Percentiles rank a stretch among this genome's conserved stretches.
These are phyloP conservation scores for Harringtonia lauricola DNA, from an alignment of 2,329 filamentous ascomycete species.

Conservation along the genomic window DNA sequence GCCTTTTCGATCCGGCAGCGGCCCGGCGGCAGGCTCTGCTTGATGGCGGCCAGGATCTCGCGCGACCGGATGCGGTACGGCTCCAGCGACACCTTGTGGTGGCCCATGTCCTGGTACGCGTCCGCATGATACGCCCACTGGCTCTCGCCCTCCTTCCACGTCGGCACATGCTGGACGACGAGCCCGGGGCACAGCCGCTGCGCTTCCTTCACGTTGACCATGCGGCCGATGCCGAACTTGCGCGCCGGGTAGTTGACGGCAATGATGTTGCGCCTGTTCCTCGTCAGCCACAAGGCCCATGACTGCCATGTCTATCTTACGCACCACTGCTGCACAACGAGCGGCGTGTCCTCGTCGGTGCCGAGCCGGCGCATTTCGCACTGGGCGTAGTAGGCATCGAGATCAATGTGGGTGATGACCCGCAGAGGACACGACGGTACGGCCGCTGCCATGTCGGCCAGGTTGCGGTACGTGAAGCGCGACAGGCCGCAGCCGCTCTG, in stretches of 20 bases:
- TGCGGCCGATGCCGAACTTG: slow-evolving; percentile 65
- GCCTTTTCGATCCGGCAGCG: slow-evolving; percentile 72
- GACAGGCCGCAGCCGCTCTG: slow-evolving; percentile 38
- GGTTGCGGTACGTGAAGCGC: slow-evolving; percentile 74
- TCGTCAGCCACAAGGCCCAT: too few relatives aligned
- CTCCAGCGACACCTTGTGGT: slow-evolving; percentile 89
- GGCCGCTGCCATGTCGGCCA: slow-evolving; percentile 63
- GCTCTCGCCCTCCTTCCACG: slow-evolving; percentile 84
- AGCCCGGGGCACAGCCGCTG: slow-evolving; percentile 77
- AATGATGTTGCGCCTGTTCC: slow-evolving; percentile 79
- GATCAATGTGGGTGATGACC: slow-evolving; percentile 82
- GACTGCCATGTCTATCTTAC: background rate
- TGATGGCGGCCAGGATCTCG: slow-evolving; percentile 69
- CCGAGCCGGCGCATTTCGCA: slow-evolving; percentile 86
- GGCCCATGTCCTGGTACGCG: slow-evolving; percentile 66
- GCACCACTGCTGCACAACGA: slow-evolving; percentile 89
- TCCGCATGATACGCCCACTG: slow-evolving; percentile 87
- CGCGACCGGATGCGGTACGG: slow-evolving; percentile 80
- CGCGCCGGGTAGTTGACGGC: slow-evolving; percentile 93
- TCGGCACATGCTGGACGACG: slow-evolving; percentile 85
- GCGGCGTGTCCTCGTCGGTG: slow-evolving; percentile 60
- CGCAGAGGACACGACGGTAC: slow-evolving; percentile 67
- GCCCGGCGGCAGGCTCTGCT: slow-evolving; percentile 52
- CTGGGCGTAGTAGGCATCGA: slow-evolving; percentile 96
- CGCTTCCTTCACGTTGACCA: slow-evolving; percentile 71